Percentiles rank a stretch among this genome's conserved stretches.
phyloP scores from a whole-genome alignment of 441 rosid genomes.

The Melastoma candidum region DNA sequence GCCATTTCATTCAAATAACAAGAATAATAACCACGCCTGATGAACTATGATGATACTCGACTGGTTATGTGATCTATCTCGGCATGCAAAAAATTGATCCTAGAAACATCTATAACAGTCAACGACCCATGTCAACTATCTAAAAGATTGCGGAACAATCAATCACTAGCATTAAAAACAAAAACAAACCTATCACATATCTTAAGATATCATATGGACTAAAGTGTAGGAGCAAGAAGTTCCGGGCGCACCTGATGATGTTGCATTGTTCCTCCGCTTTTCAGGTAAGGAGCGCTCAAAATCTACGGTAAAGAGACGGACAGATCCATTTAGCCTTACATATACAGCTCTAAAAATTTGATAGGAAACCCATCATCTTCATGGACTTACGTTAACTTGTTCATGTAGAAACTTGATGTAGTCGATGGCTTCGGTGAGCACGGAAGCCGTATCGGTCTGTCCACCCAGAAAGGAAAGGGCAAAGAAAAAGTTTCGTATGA shows the following conservation, averaged over 20 bases:
- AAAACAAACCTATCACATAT: neutral
- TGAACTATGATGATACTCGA: too few species aligned
- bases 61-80: too few species aligned
- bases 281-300: slow-evolving; percentile 81
- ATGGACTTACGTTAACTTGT: slow-evolving; percentile 65
- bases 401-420: slow-evolving; percentile 94
- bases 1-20: too few species aligned
- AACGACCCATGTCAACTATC: too few species aligned
- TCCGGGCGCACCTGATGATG: slow-evolving; percentile 53
- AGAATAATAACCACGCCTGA: too few species aligned
- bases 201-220: neutral
- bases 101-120: too few species aligned
- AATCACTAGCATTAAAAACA: neutral
- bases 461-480: slow-evolving; percentile 8
- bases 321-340: neutral
- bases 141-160: neutral
- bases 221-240: slow-evolving; percentile 4
- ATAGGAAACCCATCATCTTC: neutral
- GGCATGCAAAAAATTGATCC: too few species aligned
- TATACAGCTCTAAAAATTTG: neutral
- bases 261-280: slow-evolving; percentile 73
- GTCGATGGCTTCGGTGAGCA: slow-evolving; percentile 94
- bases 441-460: slow-evolving; percentile 99
- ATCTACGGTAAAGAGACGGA: slow-evolving; percentile 29
- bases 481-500: too few species aligned